phyloP scores from a whole-genome alignment of 2,329 filamentous ascomycete genomes.

The Calonectria ilicicola region DNA sequence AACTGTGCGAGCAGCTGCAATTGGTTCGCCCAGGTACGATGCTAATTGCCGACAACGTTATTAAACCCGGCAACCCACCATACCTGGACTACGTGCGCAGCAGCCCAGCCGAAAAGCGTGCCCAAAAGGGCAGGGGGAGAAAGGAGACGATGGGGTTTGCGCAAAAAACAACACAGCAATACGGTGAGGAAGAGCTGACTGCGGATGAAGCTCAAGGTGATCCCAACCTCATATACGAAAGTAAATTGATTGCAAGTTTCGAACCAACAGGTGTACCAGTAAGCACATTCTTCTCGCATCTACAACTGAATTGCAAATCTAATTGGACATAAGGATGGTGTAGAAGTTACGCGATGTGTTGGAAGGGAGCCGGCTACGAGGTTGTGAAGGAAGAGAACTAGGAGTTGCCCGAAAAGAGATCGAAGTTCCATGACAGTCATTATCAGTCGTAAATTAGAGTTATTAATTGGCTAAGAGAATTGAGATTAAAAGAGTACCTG shows the following conservation, averaged over 20 bases:
- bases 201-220: conserved; percentile 62
- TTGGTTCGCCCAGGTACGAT: conserved; percentile 73
- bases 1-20: conserved; percentile 78
- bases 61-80: conserved; percentile 77
- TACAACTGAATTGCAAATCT: conserved; percentile 31
- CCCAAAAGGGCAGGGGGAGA: conserved; percentile 45
- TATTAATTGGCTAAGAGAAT: too few relatives aligned
- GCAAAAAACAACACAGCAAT: background rate
- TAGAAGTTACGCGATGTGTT: conserved; percentile 73
- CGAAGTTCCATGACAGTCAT: background rate
- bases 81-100: conserved; percentile 79
- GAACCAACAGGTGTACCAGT: conserved; percentile 76
- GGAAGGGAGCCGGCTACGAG: conserved; percentile 43
- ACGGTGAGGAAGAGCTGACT: conserved; percentile 21
- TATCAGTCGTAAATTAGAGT: background rate
- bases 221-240: conserved; percentile 75
- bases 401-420: too few relatives aligned
- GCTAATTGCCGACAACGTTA: conserved; percentile 77
- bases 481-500: too few relatives aligned
- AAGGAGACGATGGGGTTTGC: background rate
- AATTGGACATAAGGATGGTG: conserved; percentile 63
- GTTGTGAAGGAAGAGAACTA: background rate
- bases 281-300: conserved; percentile 46
- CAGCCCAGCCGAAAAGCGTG: conserved; percentile 69
- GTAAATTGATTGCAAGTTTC: conserved; percentile 71